Conservation (phyloP, 2,329 filamentous ascomycete genomes). For the Phyllachora maydis region DNA sequence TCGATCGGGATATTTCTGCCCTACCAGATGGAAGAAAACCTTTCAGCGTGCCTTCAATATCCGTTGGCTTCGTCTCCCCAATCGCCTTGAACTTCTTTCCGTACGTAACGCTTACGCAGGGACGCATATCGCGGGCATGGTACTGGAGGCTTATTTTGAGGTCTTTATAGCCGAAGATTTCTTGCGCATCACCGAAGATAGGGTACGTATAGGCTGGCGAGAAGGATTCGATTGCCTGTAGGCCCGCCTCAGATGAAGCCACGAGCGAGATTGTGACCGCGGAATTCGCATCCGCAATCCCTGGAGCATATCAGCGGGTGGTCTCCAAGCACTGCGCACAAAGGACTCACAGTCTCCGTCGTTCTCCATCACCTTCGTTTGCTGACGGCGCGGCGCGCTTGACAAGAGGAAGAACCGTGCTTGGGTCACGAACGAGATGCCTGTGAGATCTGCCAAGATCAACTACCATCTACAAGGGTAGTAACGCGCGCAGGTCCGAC, state of each 20-base stretch:
- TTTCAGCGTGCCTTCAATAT: constrained; percentile 46
- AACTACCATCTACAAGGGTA: too few species aligned
- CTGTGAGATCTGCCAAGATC: too few species aligned
- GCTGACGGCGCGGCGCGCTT: too few species aligned
- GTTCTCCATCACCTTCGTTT: too few species aligned
- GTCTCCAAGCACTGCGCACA: too few species aligned
- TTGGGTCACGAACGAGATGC: too few species aligned
- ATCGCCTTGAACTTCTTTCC: constrained; percentile 49
- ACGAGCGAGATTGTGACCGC: constrained; percentile 40
- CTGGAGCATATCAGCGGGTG: too few species aligned
- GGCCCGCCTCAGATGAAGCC: constrained; percentile 21
- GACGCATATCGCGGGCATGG: constrained; percentile 52
- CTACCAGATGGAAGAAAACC: too few species aligned
- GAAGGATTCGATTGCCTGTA: constrained; percentile 46
- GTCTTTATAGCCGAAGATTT: constrained; percentile 75
- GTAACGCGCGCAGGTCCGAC: too few species aligned
- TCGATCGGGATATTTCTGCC: too few species aligned
- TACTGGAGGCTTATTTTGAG: constrained; percentile 55
- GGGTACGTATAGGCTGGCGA: constrained; percentile 76
- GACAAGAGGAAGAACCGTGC: too few species aligned
- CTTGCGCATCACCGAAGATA: constrained; percentile 84
- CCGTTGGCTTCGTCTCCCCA: constrained; percentile 46
- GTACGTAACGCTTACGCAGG: constrained; percentile 51
- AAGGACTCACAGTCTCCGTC: too few species aligned
- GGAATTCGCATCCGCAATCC: constrained; percentile 40